A percentile compares a stretch with the other conserved stretches of the same genome.
These are phyloP conservation scores for Jacaranda mimosifolia DNA, from an alignment of 257 asterid genomes.

Conservation along the genomic window DNA sequence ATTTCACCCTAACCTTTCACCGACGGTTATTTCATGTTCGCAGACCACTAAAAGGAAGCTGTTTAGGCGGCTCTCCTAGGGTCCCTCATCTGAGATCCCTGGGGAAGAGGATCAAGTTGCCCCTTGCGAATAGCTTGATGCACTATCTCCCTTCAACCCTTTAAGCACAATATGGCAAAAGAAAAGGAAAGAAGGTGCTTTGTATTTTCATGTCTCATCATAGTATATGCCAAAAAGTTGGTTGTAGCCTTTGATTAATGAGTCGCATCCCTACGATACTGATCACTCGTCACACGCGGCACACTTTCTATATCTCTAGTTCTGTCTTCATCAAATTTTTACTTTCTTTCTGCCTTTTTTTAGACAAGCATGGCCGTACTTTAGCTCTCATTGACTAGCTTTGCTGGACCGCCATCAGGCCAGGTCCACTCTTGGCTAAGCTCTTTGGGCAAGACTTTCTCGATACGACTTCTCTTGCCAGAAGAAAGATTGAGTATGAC, in stretches of 20 bases:
- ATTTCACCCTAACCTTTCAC: too few species aligned
- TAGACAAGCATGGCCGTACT: slow-evolving; percentile 5
- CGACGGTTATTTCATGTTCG: too few species aligned
- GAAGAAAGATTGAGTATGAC: too few species aligned
- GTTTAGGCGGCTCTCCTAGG: too few species aligned
- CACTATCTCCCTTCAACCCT: too few species aligned
- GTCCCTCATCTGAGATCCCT: too few species aligned
- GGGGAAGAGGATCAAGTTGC: too few species aligned
- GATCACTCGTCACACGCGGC: neutral
- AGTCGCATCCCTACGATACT: neutral
- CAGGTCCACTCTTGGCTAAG: neutral
- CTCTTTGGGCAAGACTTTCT: slow-evolving; percentile 7
- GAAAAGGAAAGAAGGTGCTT: too few species aligned
- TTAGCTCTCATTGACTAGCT: neutral
- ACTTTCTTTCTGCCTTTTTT: neutral
- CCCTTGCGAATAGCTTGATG: too few species aligned
- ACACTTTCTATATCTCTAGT: neutral
- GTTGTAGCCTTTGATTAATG: slow-evolving; percentile 6
- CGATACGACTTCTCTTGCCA: too few species aligned
- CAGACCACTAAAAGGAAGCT: too few species aligned
- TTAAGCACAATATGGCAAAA: too few species aligned
- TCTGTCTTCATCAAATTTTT: neutral
- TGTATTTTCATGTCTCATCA: neutral
- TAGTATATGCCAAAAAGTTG: neutral
- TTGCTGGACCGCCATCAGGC: neutral